These are phyloP conservation scores for Yamadazyma taylorii DNA, from an alignment of 1,139 yeast species.

Conservation along the genomic window DNA sequence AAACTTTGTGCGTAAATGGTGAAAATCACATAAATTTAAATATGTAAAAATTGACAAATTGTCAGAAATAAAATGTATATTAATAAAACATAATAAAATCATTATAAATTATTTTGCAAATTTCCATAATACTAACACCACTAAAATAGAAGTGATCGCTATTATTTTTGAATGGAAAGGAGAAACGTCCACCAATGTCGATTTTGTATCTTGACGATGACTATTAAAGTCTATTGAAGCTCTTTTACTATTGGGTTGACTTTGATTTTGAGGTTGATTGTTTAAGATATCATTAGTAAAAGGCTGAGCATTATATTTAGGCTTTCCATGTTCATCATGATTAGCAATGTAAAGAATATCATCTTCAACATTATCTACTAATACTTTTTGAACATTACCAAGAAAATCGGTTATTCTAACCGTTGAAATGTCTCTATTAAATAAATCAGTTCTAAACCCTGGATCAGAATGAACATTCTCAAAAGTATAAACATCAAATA, in stretches of 20 bases:
- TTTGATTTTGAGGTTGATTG: no score
- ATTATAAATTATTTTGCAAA: conserved; percentile 18
- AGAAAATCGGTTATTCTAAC: conserved; percentile 90
- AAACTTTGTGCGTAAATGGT: no score
- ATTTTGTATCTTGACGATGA: conserved; percentile 13
- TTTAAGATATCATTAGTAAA: no score
- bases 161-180: conserved; percentile 17
- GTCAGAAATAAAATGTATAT: no score
- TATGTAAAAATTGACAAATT: no score
- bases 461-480: conserved; percentile 89
- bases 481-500: conserved; percentile 80
- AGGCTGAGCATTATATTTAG: no score
- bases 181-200: conserved; percentile 18
- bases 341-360: conserved; percentile 39
- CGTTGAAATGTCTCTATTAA: conserved; percentile 62
- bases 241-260: conserved; percentile 4
- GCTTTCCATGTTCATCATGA: conserved; percentile 24
- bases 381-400: conserved; percentile 86
- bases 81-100: no score
- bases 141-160: conserved; percentile 18
- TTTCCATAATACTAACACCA: conserved; percentile 24
- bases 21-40: no score
- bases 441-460: conserved; percentile 84
- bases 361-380: conserved; percentile 59
- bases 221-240: conserved; percentile 9